Evolutionary conservation across 2,329 filamentous ascomycete species (phyloP).

Genomic region (Nannizziopsis arthrosporioides): DNA sequence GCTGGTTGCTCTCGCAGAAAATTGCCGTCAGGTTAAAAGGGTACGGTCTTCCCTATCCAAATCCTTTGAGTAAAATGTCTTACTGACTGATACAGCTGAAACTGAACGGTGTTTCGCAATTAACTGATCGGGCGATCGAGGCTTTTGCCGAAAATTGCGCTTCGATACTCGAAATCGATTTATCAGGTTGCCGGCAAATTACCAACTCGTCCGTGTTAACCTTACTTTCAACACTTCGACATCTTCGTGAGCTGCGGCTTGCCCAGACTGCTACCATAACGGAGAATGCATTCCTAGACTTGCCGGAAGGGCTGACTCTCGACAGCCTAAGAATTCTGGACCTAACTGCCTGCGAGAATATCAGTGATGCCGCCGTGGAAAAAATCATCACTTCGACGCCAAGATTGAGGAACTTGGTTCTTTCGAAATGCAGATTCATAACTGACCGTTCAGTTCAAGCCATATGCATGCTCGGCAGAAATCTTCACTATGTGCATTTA

Average conservation of each 20-base stretch:
- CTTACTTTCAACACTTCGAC: constrained; percentile 63
- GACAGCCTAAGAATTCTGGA: constrained; percentile 89
- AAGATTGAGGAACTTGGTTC: constrained; percentile 77
- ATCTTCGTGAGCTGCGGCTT: constrained; percentile 80
- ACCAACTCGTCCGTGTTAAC: constrained; percentile 74
- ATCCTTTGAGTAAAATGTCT: neutral
- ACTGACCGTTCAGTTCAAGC: constrained; percentile 79
- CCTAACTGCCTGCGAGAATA: constrained; percentile 70
- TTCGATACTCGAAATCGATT: constrained; percentile 90
- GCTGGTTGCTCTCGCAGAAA: constrained; percentile 66
- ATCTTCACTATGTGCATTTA: constrained; percentile 89
- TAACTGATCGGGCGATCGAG: constrained; percentile 69
- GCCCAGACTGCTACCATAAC: constrained; percentile 75
- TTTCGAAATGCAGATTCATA: constrained; percentile 87
- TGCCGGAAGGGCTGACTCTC: constrained; percentile 58
- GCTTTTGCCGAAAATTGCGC: constrained; percentile 81
- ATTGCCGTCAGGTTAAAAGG: constrained; percentile 75
- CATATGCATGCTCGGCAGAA: constrained; percentile 84
- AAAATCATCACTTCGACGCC: constrained; percentile 80
- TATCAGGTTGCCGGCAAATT: constrained; percentile 72
- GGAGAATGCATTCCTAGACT: constrained; percentile 72
- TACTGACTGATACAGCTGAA: constrained; percentile 52
- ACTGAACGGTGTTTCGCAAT: constrained; percentile 79
- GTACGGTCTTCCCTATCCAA: constrained; percentile 39
- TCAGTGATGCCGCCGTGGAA: constrained; percentile 78